Conservation (phyloP, 208 protist species). For the Leishmania martiniquensis region DNA sequence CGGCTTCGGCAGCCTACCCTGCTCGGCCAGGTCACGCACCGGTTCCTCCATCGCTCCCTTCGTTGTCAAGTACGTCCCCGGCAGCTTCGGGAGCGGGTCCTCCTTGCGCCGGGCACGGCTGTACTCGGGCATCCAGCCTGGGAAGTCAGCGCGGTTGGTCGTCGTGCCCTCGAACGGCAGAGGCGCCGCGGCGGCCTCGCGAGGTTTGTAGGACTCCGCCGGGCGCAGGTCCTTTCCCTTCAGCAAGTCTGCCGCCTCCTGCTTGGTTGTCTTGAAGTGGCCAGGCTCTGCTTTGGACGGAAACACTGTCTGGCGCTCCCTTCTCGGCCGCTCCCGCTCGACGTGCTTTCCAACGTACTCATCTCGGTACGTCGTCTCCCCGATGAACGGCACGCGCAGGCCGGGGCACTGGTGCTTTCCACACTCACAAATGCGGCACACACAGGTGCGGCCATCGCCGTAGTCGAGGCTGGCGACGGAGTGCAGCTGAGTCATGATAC, state of each 20-base stretch:
- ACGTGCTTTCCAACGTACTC: slow-evolving; percentile 86
- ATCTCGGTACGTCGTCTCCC: slow-evolving; percentile 87
- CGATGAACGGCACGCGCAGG: slow-evolving; percentile 79
- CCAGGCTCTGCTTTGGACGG: slow-evolving; percentile 81
- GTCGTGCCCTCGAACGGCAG: slow-evolving; percentile 85
- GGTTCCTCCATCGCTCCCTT: slow-evolving; percentile 83
- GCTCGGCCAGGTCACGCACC: slow-evolving; percentile 56
- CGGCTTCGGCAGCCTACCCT: slow-evolving; percentile 59
- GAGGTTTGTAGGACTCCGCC: slow-evolving; percentile 88
- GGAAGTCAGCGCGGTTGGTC: slow-evolving; percentile 89
- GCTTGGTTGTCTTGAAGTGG: slow-evolving; percentile 91
- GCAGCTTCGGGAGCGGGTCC: slow-evolving; percentile 78
- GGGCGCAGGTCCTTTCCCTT: slow-evolving; percentile 75
- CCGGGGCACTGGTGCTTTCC: slow-evolving; percentile 85
- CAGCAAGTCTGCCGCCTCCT: slow-evolving; percentile 85
- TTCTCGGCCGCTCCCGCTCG: slow-evolving; percentile 54
- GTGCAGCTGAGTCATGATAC: slow-evolving; percentile 84
- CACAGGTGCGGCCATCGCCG: slow-evolving; percentile 87
- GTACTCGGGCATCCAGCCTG: slow-evolving; percentile 83
- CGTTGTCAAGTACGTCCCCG: slow-evolving; percentile 83
- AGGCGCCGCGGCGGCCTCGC: slow-evolving; percentile 44
- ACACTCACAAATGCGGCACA: slow-evolving; percentile 90
- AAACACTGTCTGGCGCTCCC: slow-evolving; percentile 46
- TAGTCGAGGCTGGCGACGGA: slow-evolving; percentile 89
- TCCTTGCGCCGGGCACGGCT: slow-evolving; percentile 67